Percentiles rank a stretch among this genome's conserved stretches.
These are phyloP conservation scores for Rhizopogon roseolus DNA, from an alignment of 768 basidiomycete genomes.

Conservation along the genomic window DNA sequence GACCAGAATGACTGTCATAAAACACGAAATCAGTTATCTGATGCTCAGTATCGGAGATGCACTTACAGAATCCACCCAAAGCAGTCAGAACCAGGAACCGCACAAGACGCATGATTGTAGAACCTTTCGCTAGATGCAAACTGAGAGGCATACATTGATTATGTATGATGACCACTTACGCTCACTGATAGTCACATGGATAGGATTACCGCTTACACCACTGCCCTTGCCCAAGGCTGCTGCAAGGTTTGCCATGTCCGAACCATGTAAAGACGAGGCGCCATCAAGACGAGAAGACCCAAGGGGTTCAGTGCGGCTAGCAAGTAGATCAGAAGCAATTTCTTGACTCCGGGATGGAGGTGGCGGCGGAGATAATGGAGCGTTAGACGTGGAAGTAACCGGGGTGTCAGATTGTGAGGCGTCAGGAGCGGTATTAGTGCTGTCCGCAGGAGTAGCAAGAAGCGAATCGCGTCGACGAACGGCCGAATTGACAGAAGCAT, in stretches of 20 bases:
- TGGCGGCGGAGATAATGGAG: conserved; percentile 10
- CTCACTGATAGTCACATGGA: conserved; percentile 80
- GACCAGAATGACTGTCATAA: conserved; percentile 65
- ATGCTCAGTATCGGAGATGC: neutral
- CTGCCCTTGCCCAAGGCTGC: conserved; percentile 38
- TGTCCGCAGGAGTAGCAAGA: conserved; percentile 34
- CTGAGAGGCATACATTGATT: conserved; percentile 1
- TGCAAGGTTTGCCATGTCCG: conserved; percentile 38
- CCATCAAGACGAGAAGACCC: neutral
- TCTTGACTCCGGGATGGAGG: conserved; percentile 35
- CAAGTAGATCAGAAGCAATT: conserved; percentile 38
- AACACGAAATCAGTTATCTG: neutral
- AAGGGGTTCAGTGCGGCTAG: conserved; percentile 15
- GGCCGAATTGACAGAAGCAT: conserved; percentile 55
- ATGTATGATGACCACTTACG: conserved; percentile 40
- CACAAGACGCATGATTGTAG: conserved; percentile 58
- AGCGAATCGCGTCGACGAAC: conserved; percentile 67
- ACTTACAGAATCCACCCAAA: conserved; percentile 65
- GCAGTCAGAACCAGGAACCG: conserved; percentile 54
- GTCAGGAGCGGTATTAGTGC: conserved; percentile 11
- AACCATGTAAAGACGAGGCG: conserved; percentile 1
- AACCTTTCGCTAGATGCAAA: conserved; percentile 52
- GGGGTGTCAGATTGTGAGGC: conserved; percentile 5
- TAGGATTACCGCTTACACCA: conserved; percentile 51
- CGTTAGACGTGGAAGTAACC: conserved; percentile 6